Percentiles rank a stretch among this genome's conserved stretches.
Conservation (phyloP, 495 filamentous ascomycete species). For the Trichoderma gamsii region DNA sequence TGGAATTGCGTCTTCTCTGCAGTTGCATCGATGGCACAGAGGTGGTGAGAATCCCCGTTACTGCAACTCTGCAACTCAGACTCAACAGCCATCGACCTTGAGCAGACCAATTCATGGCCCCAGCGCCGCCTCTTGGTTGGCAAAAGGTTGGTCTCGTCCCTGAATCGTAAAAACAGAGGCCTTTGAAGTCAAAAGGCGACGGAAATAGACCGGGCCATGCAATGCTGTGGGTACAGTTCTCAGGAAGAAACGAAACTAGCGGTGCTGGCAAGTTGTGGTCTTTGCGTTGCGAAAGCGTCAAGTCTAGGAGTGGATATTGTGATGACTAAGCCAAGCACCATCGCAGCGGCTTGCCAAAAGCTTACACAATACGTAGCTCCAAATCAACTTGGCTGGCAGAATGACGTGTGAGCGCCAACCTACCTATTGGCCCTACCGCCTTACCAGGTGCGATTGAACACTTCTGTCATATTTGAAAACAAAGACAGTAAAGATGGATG, state of each 20-base stretch:
- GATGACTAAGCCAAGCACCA: slow-evolving; percentile 3
- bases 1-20: too few relatives aligned
- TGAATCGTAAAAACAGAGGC: neutral
- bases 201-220: neutral
- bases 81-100: too few relatives aligned
- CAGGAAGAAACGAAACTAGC: neutral
- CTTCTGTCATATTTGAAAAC: neutral
- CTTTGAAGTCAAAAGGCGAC: neutral
- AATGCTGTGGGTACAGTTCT: neutral
- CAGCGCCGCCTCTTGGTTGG: too few relatives aligned
- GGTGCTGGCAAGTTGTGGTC: neutral
- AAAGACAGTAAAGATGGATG: neutral
- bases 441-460: neutral
- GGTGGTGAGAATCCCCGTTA: too few relatives aligned
- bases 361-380: slow-evolving; percentile 8
- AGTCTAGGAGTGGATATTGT: neutral
- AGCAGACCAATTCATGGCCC: too few relatives aligned
- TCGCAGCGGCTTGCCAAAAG: neutral
- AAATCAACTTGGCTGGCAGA: neutral
- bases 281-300: neutral
- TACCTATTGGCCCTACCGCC: neutral
- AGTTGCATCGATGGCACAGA: too few relatives aligned
- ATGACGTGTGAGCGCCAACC: neutral
- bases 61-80: too few relatives aligned
- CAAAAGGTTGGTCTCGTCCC: neutral